phyloP scores from a whole-genome alignment of 148 eudicot genomes.

The Salicornia ramosissima region DNA sequence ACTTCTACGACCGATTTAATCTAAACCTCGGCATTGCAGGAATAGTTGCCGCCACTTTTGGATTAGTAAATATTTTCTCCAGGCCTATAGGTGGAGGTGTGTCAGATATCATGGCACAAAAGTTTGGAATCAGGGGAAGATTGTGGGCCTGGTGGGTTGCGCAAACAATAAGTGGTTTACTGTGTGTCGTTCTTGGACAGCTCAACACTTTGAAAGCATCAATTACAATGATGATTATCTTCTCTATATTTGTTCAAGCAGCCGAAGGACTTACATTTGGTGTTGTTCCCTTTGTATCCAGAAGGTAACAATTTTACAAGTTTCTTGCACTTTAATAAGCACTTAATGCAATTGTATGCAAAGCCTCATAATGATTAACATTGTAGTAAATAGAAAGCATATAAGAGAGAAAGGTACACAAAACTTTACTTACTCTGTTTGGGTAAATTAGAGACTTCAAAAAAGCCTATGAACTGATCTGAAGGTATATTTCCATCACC shows the following conservation, averaged over 20 bases:
- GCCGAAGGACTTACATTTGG: conserved; percentile 78
- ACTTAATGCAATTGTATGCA: no score
- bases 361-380: no score
- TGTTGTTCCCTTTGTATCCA: conserved; percentile 72
- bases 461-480: no score
- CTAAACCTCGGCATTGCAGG: conserved; percentile 60
- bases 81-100: conserved; percentile 58
- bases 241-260: conserved; percentile 75
- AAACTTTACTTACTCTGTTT: no score
- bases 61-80: conserved; percentile 27
- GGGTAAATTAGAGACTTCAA: no score
- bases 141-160: conserved; percentile 39
- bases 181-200: conserved; percentile 49
- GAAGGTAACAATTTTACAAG: conserved; percentile 67
- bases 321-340: not conserved
- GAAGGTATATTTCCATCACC: no score
- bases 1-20: conserved; percentile 56
- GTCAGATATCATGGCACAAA: conserved; percentile 48
- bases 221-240: conserved; percentile 52
- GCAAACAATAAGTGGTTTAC: conserved; percentile 48
- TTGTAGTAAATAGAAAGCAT: no score
- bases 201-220: conserved; percentile 44
- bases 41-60: conserved; percentile 66
- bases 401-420: no score
- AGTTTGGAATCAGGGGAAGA: conserved; percentile 42